Percentiles rank a stretch among this genome's conserved stretches.
Conservation (phyloP, 2,329 filamentous ascomycete genomes). For the Ophiocordyceps camponoti-rufipedis region DNA sequence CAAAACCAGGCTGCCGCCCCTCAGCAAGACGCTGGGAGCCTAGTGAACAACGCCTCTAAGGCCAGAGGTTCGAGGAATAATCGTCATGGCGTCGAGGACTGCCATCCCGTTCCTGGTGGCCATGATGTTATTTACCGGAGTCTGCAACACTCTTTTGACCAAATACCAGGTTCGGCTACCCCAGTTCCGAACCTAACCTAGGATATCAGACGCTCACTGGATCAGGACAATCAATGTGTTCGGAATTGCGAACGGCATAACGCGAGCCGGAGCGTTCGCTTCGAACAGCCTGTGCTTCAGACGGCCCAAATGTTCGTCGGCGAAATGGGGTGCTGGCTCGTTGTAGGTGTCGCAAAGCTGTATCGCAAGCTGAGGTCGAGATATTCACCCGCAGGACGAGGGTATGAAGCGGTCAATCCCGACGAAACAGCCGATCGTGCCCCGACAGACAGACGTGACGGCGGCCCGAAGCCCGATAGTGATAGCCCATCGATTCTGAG, state of each 20-base stretch:
- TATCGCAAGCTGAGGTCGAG: constrained; percentile 38
- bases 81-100: constrained; percentile 48
- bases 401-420: constrained; percentile 47
- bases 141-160: constrained; percentile 91
- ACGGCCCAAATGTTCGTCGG: constrained; percentile 97
- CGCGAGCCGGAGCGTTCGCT: constrained; percentile 47
- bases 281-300: constrained; percentile 92
- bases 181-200: neutral
- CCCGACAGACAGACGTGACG: constrained; percentile 1
- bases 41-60: no score
- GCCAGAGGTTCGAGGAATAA: no score
- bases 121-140: constrained; percentile 93
- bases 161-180: constrained; percentile 64
- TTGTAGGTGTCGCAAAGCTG: constrained; percentile 53
- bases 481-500: constrained; percentile 40
- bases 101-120: constrained; percentile 71
- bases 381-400: constrained; percentile 23
- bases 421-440: constrained; percentile 17
- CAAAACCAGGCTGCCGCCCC: no score
- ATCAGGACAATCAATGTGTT: constrained; percentile 88
- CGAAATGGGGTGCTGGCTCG: constrained; percentile 90
- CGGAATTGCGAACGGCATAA: constrained; percentile 63
- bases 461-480: constrained; percentile 23
- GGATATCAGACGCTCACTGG: neutral
- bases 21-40: no score